phyloP scores from a whole-genome alignment of 2,329 filamentous ascomycete species.

The Monosporascus cannonballus region DNA sequence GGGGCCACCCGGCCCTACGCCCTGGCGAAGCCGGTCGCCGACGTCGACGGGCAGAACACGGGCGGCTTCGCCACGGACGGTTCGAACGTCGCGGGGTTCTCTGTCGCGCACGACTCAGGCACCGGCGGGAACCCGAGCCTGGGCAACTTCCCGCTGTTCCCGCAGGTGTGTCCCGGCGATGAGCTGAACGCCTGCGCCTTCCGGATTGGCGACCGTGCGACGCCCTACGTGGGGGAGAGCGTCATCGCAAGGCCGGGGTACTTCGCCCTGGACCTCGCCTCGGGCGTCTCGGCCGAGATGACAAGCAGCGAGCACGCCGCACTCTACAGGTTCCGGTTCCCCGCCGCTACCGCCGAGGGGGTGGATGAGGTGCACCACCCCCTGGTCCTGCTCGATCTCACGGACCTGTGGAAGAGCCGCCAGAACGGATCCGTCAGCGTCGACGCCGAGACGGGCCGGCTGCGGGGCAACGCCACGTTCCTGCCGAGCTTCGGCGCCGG shows the following conservation, averaged over 20 bases:
- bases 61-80: constrained; percentile 42
- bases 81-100: constrained; percentile 44
- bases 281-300: constrained; percentile 51
- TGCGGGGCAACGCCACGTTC: constrained; percentile 53
- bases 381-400: constrained; percentile 52
- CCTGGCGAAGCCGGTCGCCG: constrained; percentile 50
- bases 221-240: constrained; percentile 32
- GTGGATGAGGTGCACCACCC: constrained; percentile 28
- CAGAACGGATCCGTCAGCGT: constrained; percentile 45
- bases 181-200: constrained; percentile 53
- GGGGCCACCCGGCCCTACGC: constrained; percentile 50
- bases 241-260: constrained; percentile 47
- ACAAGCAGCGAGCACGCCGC: constrained; percentile 55
- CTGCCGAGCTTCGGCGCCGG: constrained; percentile 56
- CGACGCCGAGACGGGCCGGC: constrained; percentile 41
- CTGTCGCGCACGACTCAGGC: constrained; percentile 38
- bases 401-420: constrained; percentile 49
- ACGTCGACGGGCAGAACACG: constrained; percentile 40
- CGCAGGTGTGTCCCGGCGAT: constrained; percentile 35
- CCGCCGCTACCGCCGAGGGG: constrained; percentile 17
- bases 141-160: constrained; percentile 41
- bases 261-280: constrained; percentile 50
- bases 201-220: constrained; percentile 38
- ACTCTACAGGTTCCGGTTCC: constrained; percentile 56
- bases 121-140: constrained; percentile 39